Base-by-base conservation (phyloP, 441 rosid species). In the Syzygium malaccense region DNA sequence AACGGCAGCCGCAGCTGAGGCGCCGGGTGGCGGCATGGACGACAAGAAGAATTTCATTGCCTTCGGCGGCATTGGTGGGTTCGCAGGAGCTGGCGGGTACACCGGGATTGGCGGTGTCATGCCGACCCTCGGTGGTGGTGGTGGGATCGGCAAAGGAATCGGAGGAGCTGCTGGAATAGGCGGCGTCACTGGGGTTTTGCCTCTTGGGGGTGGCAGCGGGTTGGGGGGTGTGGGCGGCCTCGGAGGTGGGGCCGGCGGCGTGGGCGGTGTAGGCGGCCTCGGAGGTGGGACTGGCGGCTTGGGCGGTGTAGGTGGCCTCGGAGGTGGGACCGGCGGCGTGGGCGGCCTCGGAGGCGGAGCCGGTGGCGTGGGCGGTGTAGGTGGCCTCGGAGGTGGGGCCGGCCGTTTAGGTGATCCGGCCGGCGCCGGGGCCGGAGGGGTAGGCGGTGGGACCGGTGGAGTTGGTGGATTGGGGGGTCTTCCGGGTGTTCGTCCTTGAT, bases 1-100 rank as follows among this genome's bases (percentile, higher is more conserved):
- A 51, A 55, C 86, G 9, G 86, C 26, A 5, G 56, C 78, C 26
- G 19, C 86, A 41, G 86, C 56, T 4, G 86, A 48, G 17, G 56
- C 66, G 15, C 83, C 28, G 28, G 83, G 51, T 4, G 5, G 83
- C 10, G 48, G 84, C 45, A 26, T 87, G 49, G 66, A 75, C 2
- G 88, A 87, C 66, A 54, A 87, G 85, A 87, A 87, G 86, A 87
- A 87, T 41, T 87, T 87, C 86, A 87, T 87, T 3, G 55, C 88
- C 53, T 87, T 33, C 20, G 89, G 89, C 17, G 89, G 89, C 4
- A 41, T 87, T 9, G 89, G 89, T 0, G 89, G 89, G 41, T 79
- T 45, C 37, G 54, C 89, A 33, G 89, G 89, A 9, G 53, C 49
- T 14, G 89, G 89, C 5, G 89, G 89, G 25, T 79, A 78, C 28